Percentiles rank a stretch among this genome's conserved stretches.
phyloP scores from a whole-genome alignment of 1,284 basidiomycete genomes.

The Puccinia novopanici region DNA sequence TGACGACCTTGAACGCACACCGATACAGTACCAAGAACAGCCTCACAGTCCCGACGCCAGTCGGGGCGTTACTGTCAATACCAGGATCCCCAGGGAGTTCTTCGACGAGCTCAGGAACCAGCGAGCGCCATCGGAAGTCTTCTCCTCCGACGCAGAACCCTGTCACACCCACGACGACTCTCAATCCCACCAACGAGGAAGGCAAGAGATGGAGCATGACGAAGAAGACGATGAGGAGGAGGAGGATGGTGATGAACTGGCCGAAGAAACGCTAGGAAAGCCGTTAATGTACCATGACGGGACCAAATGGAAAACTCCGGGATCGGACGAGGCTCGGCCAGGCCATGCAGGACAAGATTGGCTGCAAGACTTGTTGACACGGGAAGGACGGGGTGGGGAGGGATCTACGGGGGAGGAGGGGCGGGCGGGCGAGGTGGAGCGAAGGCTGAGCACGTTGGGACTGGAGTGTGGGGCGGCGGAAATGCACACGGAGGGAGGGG shows the following conservation, averaged over 20 bases:
- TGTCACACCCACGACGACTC: slow-evolving; percentile 1
- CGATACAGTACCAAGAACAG: neutral
- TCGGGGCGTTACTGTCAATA: neutral
- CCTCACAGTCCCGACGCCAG: neutral
- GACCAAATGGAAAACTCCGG: slow-evolving; percentile 24
- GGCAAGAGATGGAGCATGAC: neutral
- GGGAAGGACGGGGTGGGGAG: neutral
- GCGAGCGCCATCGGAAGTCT: slow-evolving; percentile 26
- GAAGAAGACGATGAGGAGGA: neutral
- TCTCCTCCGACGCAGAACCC: slow-evolving; percentile 18
- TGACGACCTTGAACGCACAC: slow-evolving; percentile 4
- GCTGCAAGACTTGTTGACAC: neutral
- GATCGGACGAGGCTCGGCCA: neutral
- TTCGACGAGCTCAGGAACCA: neutral
- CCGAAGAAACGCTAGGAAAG: slow-evolving; percentile 4
- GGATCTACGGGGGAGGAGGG: neutral
- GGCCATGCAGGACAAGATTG: neutral
- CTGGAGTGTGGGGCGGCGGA: neutral
- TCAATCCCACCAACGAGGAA: neutral
- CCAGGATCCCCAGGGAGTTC: neutral
- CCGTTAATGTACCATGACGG: slow-evolving; percentile 47
- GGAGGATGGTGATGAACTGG: slow-evolving; percentile 12
- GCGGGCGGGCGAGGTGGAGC: neutral
- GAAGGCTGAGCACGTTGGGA: neutral
- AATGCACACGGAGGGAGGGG: too few species aligned